These are phyloP conservation scores for Naganishia vaughanmartiniae DNA, from an alignment of 768 basidiomycete genomes.

Conservation along the genomic window DNA sequence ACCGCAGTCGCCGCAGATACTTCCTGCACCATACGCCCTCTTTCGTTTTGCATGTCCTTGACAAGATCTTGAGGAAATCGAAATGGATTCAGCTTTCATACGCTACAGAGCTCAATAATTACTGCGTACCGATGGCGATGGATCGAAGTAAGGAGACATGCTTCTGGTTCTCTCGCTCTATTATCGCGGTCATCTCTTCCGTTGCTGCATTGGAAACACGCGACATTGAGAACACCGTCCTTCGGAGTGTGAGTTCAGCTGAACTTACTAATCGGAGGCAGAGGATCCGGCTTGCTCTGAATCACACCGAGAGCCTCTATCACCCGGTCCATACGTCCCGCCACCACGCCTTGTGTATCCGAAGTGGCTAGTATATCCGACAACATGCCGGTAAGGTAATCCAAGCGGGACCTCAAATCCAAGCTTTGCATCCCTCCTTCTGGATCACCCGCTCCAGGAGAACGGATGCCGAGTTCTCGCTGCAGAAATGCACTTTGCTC, in stretches of 20 bases:
- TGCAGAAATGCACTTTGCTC: neutral
- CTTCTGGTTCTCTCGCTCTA: slow-evolving; percentile 12
- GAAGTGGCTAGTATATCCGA: neutral
- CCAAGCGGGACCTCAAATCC: slow-evolving; percentile 14
- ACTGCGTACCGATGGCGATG: neutral
- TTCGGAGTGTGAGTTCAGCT: neutral
- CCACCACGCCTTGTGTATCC: slow-evolving; percentile 5
- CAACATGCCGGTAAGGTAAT: neutral
- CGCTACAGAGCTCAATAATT: neutral
- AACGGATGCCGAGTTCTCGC: neutral
- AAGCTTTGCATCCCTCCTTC: neutral
- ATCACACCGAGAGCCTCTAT: slow-evolving; percentile 2
- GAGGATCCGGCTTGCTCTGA: slow-evolving; percentile 12
- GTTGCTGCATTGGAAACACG: neutral
- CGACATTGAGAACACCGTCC: neutral
- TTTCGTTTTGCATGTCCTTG: slow-evolving; percentile 11
- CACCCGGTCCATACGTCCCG: slow-evolving; percentile 1
- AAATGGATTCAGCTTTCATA: neutral
- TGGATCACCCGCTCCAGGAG: neutral
- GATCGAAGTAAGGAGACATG: slow-evolving; percentile 8
- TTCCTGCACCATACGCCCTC: slow-evolving; percentile 14
- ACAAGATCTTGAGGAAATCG: neutral
- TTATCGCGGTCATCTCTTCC: slow-evolving; percentile 11
- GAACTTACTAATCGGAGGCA: slow-evolving; percentile 4
- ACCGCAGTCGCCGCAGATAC: slow-evolving; percentile 15